Conservation (phyloP, 495 filamentous ascomycete genomes). For the Chaetomium fimeti region DNA sequence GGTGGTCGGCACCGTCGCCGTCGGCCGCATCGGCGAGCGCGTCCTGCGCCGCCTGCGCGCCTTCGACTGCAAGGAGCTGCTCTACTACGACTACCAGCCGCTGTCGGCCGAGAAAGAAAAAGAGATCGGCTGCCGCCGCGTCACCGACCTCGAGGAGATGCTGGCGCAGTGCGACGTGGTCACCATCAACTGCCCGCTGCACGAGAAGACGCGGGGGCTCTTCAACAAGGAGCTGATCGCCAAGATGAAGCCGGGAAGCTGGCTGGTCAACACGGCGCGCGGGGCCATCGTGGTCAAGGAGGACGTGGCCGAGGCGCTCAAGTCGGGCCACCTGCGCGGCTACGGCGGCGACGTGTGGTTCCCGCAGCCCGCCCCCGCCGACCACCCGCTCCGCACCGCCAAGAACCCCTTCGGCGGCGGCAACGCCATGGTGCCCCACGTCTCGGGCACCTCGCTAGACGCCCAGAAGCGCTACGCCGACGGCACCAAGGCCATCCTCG, state of each 20-base stretch:
- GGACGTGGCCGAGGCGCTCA: conserved; percentile 92
- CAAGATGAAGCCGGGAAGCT: conserved; percentile 98
- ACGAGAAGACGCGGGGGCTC: conserved; percentile 92
- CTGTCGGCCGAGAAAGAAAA: conserved; percentile 81
- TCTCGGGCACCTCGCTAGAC: conserved; percentile 96
- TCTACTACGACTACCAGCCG: conserved; percentile 99
- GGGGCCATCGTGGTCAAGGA: conserved; percentile 99
- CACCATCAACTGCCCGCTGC: conserved; percentile 98
- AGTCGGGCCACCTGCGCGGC: conserved; percentile 88
- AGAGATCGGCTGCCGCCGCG: conserved; percentile 93
- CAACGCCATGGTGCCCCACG: conserved; percentile 98
- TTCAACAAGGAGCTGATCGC: conserved; percentile 99
- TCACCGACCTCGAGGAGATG: conserved; percentile 88
- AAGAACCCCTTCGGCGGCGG: conserved; percentile 94
- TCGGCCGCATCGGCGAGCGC: conserved; percentile 97
- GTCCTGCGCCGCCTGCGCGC: conserved; percentile 90
- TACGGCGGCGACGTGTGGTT: conserved; percentile 92
- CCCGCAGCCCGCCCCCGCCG: conserved; percentile 87
- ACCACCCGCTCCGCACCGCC: conserved; percentile 90
- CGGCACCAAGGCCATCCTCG: conserved; percentile 84
- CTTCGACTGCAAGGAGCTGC: conserved; percentile 99
- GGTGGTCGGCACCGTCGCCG: conserved; percentile 95
- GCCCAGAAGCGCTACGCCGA: conserved; percentile 93
- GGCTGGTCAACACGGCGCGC: conserved; percentile 98
- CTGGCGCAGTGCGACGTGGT: conserved; percentile 94